Evolutionary conservation across 2,329 filamentous ascomycete species (phyloP), one percentile per base, ranked within the genome.

Genomic region (Bipolaris bicolor): DNA sequence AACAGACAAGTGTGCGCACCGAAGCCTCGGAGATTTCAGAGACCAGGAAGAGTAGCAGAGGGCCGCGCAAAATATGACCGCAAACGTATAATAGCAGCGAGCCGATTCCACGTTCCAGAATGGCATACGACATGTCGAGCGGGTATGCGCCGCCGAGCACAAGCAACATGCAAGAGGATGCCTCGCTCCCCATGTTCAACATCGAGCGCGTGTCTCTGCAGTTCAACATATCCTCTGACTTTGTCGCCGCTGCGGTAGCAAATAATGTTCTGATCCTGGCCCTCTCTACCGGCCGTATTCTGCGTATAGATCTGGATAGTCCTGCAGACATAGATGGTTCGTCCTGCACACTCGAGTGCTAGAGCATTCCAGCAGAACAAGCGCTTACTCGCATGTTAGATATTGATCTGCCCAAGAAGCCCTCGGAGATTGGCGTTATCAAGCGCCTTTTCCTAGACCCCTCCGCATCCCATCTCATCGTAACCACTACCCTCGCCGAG

Each of bases 391-490:
- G 45, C 26, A 1, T 15, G 50, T 68, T 68, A 96, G 94, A 99
- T 78, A 97, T 99, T 76, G 95, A 99, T 76, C 86, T 99, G 7
- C 95, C 95, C 36, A 97, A 96, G 80, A 95, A 94, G 71, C 87
- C 91, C 15, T 89, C 91, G 36, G 94, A 99, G 76, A 86, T 95
- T 58, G 95, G 95, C 65, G 86, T 97, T 50, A 98, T 99, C 72
- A 89, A 90, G 67, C 91, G 90, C 80, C 92, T 99, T 86, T 99
- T 99, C 80, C 90, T 99, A 72, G 95, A 99, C 73, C 94, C 95
- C 26, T 97, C 94, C 10, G 95, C 95, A 26, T 97, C 92, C 5
- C 95, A 99, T 79, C 83, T 99, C 26, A 86, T 99, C 63, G 88
- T 99, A 66, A 92, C 90, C 74, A 99, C 95, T 3, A 90, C 92